Conservation (phyloP, 2,329 filamentous ascomycete genomes). For the Pyrenophora graminea region DNA sequence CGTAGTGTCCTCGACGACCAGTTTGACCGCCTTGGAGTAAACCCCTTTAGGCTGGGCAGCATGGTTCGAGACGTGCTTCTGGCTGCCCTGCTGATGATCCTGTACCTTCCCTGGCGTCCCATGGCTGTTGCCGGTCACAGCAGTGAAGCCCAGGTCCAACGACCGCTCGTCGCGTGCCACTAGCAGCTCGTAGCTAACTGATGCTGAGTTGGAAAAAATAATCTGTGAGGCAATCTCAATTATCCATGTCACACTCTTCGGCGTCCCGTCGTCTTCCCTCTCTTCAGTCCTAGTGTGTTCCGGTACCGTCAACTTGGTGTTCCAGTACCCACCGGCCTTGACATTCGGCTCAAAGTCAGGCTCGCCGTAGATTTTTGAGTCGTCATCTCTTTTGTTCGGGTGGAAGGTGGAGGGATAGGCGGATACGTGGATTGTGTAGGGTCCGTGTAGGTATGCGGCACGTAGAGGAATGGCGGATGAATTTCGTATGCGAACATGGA, state of each 20-base stretch:
- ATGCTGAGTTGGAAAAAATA: conserved; percentile 86
- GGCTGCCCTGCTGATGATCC: conserved; percentile 73
- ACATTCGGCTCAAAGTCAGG: conserved; percentile 96
- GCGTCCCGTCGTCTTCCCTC: conserved; percentile 31
- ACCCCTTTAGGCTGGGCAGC: conserved; percentile 72
- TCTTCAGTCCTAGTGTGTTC: conserved; percentile 66
- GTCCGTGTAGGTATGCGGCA: conserved; percentile 94
- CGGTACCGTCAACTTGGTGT: conserved; percentile 77
- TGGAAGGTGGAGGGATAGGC: conserved; percentile 84
- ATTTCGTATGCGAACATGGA: conserved; percentile 89
- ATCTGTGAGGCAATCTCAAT: conserved; percentile 92
- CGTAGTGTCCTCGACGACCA: conserved; percentile 85
- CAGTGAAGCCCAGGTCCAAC: conserved; percentile 66
- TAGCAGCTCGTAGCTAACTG: conserved; percentile 84
- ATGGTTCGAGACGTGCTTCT: conserved; percentile 57
- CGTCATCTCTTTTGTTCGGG: conserved; percentile 76
- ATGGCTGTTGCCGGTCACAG: conserved; percentile 58
- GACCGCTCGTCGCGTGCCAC: conserved; percentile 86
- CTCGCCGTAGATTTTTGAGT: conserved; percentile 70
- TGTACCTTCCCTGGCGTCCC: conserved; percentile 66
- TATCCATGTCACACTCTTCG: conserved; percentile 76
- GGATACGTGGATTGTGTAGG: conserved; percentile 86
- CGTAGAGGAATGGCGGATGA: conserved; percentile 86
- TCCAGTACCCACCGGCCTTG: conserved; percentile 89
- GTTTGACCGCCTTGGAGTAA: conserved; percentile 76